phyloP scores from a whole-genome alignment of 1,139 yeast genomes.

The Spencermartinsiella ligniputridi region DNA sequence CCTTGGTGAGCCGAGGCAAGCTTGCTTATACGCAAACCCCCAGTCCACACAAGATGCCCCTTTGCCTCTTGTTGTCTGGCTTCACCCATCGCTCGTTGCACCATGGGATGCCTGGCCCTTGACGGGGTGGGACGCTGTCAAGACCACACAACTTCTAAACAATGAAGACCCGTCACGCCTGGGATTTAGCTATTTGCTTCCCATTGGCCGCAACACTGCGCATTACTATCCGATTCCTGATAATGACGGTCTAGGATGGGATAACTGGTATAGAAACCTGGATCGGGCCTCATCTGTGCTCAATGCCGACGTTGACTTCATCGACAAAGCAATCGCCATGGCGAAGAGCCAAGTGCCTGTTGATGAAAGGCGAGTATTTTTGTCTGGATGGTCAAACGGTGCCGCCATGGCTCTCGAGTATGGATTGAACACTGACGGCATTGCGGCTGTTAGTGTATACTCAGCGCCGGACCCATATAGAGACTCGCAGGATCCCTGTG shows the following conservation, averaged over 20 bases:
- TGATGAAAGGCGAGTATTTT: conserved; percentile 5
- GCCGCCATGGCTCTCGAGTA: conserved; percentile 7
- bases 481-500: conserved; percentile 7
- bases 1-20: not conserved
- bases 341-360: conserved; percentile 7
- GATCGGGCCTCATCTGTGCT: conserved; percentile 4
- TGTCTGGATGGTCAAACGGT: conserved; percentile 9
- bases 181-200: conserved; percentile 5
- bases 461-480: conserved; percentile 8
- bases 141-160: conserved; percentile 3
- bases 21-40: not conserved
- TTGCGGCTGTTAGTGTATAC: conserved; percentile 7
- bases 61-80: conserved; percentile 2
- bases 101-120: not conserved
- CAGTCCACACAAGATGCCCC: not conserved
- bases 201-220: conserved; percentile 6
- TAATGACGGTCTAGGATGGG: conserved; percentile 6
- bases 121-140: conserved; percentile 5
- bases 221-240: conserved; percentile 7
- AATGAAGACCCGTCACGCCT: conserved; percentile 6
- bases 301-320: conserved; percentile 7
- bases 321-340: conserved; percentile 4
- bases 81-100: not conserved
- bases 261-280: conserved; percentile 9
- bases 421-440: conserved; percentile 6